Percentiles rank a stretch among this genome's conserved stretches.
Conservation (phyloP, 208 protist genomes). For the Trypanosoma theileri region DNA sequence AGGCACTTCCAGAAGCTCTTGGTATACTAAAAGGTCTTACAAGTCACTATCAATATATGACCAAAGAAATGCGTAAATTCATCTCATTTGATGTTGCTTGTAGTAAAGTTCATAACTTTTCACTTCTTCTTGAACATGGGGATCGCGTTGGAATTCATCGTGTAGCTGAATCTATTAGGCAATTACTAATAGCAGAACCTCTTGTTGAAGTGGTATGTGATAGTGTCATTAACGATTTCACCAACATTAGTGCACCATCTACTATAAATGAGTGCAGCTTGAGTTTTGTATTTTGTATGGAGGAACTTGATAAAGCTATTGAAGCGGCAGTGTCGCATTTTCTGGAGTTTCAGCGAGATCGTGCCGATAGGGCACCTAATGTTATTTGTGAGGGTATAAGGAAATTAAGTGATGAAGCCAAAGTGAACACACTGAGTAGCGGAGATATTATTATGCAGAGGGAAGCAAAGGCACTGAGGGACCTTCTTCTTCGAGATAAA, state of each 20-base stretch:
- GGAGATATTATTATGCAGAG: slow-evolving; percentile 48
- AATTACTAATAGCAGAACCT: slow-evolving; percentile 66
- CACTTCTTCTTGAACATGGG: slow-evolving; percentile 63
- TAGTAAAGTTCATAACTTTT: slow-evolving; percentile 76
- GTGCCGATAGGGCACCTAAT: slow-evolving; percentile 25
- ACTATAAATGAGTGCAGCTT: slow-evolving; percentile 54
- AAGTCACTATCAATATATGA: slow-evolving; percentile 86
- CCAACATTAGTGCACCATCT: slow-evolving; percentile 31
- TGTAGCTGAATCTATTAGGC: slow-evolving; percentile 51
- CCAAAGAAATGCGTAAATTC: slow-evolving; percentile 70
- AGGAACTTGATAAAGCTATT: slow-evolving; percentile 59
- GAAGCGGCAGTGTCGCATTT: slow-evolving; percentile 29
- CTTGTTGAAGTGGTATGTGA: slow-evolving; percentile 62
- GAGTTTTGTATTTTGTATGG: slow-evolving; percentile 77
- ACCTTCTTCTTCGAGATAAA: slow-evolving; percentile 46
- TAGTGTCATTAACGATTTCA: slow-evolving; percentile 31
- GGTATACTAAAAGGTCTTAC: slow-evolving; percentile 63
- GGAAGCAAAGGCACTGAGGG: slow-evolving; percentile 42
- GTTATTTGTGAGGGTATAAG: slow-evolving; percentile 46
- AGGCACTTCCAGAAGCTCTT: slow-evolving; percentile 71
- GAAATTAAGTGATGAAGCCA: slow-evolving; percentile 25
- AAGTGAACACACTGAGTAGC: slow-evolving; percentile 37
- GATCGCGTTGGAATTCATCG: slow-evolving; percentile 45
- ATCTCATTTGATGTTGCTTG: slow-evolving; percentile 79
- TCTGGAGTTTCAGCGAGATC: slow-evolving; percentile 4